Conservation (phyloP, 306 rosid genomes). For the Lablab purpureus region DNA sequence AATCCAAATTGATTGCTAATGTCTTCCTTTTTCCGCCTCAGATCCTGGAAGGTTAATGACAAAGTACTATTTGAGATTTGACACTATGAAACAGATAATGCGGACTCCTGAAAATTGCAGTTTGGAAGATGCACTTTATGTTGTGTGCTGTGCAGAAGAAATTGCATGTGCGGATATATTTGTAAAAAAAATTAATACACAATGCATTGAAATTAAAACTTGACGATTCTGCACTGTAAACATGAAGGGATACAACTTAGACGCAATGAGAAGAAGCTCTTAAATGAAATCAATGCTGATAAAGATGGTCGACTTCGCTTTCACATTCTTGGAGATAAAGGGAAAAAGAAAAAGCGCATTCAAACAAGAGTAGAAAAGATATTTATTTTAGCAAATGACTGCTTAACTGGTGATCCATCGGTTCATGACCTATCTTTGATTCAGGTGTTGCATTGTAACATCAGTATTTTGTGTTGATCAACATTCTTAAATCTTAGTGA, state of each 20-base stretch:
- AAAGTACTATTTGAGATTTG: conserved; percentile 92
- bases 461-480: conserved; percentile 42
- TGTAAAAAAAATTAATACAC: conserved; percentile 29
- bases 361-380: conserved; percentile 95
- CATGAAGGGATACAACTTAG: conserved; percentile 96
- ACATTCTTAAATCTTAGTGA: conserved; percentile 29
- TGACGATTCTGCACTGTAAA: conserved; percentile 43
- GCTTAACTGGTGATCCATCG: conserved; percentile 95
- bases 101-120: conserved; percentile 79
- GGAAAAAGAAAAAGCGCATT: conserved; percentile 89
- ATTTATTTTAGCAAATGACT: conserved; percentile 86
- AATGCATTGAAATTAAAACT: conserved; percentile 39
- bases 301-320: conserved; percentile 90
- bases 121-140: conserved; percentile 80
- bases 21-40: conserved; percentile 44
- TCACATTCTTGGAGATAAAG: conserved; percentile 77
- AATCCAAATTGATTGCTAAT: conserved; percentile 42
- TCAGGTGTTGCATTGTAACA: conserved; percentile 66
- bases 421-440: conserved; percentile 84
- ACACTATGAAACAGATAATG: conserved; percentile 94
- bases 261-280: conserved; percentile 91
- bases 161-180: conserved; percentile 71
- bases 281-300: conserved; percentile 86
- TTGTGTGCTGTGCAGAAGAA: conserved; percentile 87
- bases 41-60: conserved; percentile 98